Base-by-base conservation (phyloP, 768 basidiomycete genomes). In the Calocera cornea region DNA sequence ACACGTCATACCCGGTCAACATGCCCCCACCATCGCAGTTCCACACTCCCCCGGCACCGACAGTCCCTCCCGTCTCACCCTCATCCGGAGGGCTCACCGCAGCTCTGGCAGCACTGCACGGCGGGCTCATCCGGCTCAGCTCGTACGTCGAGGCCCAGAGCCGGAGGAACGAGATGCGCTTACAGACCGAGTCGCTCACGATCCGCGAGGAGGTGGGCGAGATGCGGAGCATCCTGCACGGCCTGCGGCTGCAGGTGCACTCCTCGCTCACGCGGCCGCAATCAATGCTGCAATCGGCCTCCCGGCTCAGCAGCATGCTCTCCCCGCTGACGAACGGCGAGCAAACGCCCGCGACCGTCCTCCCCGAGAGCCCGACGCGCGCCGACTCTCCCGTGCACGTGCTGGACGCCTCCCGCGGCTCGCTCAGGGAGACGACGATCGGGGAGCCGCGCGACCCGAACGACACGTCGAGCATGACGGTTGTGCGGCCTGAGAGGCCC, bases 161-260 rank as follows among this genome's bases (percentile, higher is more conserved):
- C 19, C 79, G 87, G 60, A 79, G 85, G 27, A 84, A 81, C 65
- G 87, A 89, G 60, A 83, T 90, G 71, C 83, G 84, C 41, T 75
- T 88, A 65, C 81, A 84, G 24, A 87, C 89, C 70, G 90, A 92
- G 75, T 83, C 83, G 54, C 79, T 88, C 73, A 79, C 89, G 69
- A 76, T 87, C 68, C 85, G 84, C 49, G 90, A 92, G 71, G 90
- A 92, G 73, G 80, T 89, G 34, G 83, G 84, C 71, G 84, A 85
- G 24, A 72, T 92, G 64, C 81, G 87, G 64, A 87, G 83, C 27
- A 84, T 81, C 64, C 79, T 91, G 47, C 87, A 91, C 70, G 90
- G 89, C 1, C 75, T 92, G 54, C 80, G 90, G 66, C 87, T 92
- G 81, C 90, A 91, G 83, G 86, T 89, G 67, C 54, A 60, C 31